Evolutionary conservation across 495 filamentous ascomycete species (phyloP).

Genomic region (Trichoderma gamsii): DNA sequence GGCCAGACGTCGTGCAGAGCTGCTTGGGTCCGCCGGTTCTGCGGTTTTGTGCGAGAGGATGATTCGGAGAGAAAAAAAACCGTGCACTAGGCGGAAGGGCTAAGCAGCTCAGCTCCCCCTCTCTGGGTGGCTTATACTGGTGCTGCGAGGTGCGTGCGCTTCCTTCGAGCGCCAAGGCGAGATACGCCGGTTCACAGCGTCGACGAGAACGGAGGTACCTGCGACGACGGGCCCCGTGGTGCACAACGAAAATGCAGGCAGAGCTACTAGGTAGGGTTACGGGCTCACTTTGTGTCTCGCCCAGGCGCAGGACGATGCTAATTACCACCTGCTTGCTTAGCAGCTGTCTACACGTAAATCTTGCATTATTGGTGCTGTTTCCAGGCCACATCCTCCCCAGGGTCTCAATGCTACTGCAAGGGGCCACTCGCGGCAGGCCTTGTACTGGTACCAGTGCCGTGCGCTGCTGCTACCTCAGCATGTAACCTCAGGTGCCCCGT

Average conservation of each 20-base stretch:
- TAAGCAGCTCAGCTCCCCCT: not conserved
- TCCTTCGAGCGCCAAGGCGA: too few species aligned
- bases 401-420: not conserved
- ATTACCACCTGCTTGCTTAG: not conserved
- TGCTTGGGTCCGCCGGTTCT: not conserved
- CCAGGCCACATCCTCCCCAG: not conserved
- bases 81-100: not conserved
- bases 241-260: too few species aligned
- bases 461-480: not conserved
- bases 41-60: not conserved
- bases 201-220: too few species aligned
- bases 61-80: constrained; percentile 10
- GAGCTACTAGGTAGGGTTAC: too few species aligned
- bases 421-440: not conserved
- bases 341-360: not conserved
- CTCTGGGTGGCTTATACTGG: too few species aligned
- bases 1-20: not conserved
- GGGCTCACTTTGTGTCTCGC: too few species aligned
- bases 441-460: too few species aligned
- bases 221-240: too few species aligned
- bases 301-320: too few species aligned
- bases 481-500: constrained; percentile 6
- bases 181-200: too few species aligned
- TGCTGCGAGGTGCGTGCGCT: too few species aligned
- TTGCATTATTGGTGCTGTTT: not conserved